phyloP scores from a whole-genome alignment of 139 green algal species.

The Chlorokybus atmophyticus region DNA sequence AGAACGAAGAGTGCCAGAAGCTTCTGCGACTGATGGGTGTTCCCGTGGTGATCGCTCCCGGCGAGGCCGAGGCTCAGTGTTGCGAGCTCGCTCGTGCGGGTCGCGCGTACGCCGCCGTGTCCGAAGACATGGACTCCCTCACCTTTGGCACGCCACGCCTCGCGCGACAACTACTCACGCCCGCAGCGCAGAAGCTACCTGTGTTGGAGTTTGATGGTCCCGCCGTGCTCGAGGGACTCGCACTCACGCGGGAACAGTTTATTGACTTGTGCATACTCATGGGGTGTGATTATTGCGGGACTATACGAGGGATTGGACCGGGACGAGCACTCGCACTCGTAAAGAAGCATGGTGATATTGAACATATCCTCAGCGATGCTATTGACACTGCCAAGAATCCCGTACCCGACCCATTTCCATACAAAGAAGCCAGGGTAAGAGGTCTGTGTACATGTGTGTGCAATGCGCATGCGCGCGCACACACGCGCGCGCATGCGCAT shows the following conservation, averaged over 20 bases:
- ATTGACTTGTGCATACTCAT: constrained; percentile 97
- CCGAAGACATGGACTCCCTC: constrained; percentile 96
- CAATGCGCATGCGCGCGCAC: no score
- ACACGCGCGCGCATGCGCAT: no score
- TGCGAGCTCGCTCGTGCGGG: no score
- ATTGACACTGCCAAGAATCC: no score
- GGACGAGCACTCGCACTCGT: no score
- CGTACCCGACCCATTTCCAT: constrained; percentile 74
- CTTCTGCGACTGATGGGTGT: constrained; percentile 91
- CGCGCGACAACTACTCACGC: constrained; percentile 81
- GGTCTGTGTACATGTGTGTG: no score
- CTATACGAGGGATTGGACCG: constrained; percentile 61
- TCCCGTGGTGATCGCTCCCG: constrained; percentile 65
- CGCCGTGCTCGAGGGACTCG: constrained; percentile 38
- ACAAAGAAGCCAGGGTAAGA: constrained; percentile 74
- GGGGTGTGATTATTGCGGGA: constrained; percentile 87
- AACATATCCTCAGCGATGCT: no score
- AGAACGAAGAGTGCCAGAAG: constrained; percentile 90
- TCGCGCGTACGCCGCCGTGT: constrained; percentile 74
- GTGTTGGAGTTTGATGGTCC: constrained; percentile 85
- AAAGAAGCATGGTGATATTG: no score
- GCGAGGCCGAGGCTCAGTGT: constrained; percentile 89
- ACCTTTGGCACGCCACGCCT: constrained; percentile 80
- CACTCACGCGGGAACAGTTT: constrained; percentile 68
- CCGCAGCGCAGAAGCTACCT: constrained; percentile 44